Percentiles rank a stretch among this genome's conserved stretches.
These are phyloP conservation scores for Talaromyces nanjingensis DNA, from an alignment of 495 filamentous ascomycete species.

Conservation along the genomic window DNA sequence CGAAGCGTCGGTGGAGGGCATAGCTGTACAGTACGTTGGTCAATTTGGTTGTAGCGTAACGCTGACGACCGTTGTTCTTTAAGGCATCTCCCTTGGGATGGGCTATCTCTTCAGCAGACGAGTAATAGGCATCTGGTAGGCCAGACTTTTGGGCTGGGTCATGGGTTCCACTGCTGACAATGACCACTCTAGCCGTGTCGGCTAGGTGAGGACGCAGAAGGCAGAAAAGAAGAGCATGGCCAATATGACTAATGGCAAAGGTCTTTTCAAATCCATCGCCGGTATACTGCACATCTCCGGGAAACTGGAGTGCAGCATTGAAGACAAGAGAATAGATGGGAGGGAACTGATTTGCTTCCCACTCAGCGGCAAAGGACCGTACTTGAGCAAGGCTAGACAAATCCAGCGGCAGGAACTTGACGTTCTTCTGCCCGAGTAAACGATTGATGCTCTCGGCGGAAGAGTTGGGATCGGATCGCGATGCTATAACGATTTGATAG, in stretches of 20 bases:
- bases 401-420: slow-evolving; percentile 34
- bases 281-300: slow-evolving; percentile 21
- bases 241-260: slow-evolving; percentile 31
- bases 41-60: slow-evolving; percentile 23
- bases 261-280: slow-evolving; percentile 38
- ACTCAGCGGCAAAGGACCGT: slow-evolving; percentile 30
- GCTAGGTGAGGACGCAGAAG: slow-evolving; percentile 40
- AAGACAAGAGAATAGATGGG: slow-evolving; percentile 39
- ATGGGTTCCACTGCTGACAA: slow-evolving; percentile 26
- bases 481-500: slow-evolving; percentile 30
- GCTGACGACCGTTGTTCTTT: slow-evolving; percentile 19
- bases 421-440: slow-evolving; percentile 24
- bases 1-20: slow-evolving; percentile 28
- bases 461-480: slow-evolving; percentile 31
- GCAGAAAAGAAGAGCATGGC: slow-evolving; percentile 44
- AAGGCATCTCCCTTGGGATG: slow-evolving; percentile 17
- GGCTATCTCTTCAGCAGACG: slow-evolving; percentile 24
- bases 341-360: slow-evolving; percentile 28
- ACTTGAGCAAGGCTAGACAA: slow-evolving; percentile 33
- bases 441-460: slow-evolving; percentile 29
- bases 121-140: slow-evolving; percentile 23
- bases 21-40: slow-evolving; percentile 32
- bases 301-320: slow-evolving; percentile 40
- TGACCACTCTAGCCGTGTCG: slow-evolving; percentile 38
- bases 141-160: slow-evolving; percentile 25